Base-by-base conservation (phyloP, 2,329 filamentous ascomycete species). In the Pseudonectria buxi region DNA sequence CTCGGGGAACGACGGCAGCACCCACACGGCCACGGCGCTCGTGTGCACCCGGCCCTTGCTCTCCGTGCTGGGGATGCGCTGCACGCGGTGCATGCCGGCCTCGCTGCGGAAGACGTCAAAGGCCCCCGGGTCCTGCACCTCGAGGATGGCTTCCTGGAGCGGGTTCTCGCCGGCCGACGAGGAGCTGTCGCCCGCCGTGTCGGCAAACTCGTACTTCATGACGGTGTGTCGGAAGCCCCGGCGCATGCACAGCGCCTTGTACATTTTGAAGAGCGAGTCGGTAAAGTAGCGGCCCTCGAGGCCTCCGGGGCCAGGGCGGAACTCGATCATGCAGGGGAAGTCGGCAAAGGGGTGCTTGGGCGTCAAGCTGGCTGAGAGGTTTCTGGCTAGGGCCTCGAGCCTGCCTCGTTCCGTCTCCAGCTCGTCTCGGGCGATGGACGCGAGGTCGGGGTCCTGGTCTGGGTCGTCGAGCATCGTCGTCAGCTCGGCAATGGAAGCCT, bases 11-110 rank as follows among this genome's bases (percentile, higher is more conserved):
- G 81, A 87, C 1, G 92, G 92, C 22, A 98, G 70, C 2, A 98
- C 88, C 73, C 95, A 84, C 1, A 98, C 86, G 6, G 85, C 87
- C 3, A 88, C 90, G 10, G 89, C 89, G 55, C 85, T 92, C 10
- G 92, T 98, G 61, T 98, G 92, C 12, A 87, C 92, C 18, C 92
- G 80, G 2, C 92, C 92, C 56, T 87, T 90, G 47, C 72, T 85
- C 59, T 98, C 92, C 1, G 92, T 98, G 10, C 81, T 81, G 2
- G 92, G 92, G 4, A 98, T 82, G 16, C 92, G 80, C 67, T 98
- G 92, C 0, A 98, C 92, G 18, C 92, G 78, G 59, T 98, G 92
- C 47, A 98, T 92, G 24, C 92, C 92, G 3, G 90, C 86, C 62
- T 98, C 92, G 50, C 82, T 82, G 41, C 90, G 77, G 51, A 98